Evolutionary conservation across 1,284 basidiomycete species (phyloP), one percentile per base, ranked within the genome.

Genomic region (Vanrija pseudolonga): DNA sequence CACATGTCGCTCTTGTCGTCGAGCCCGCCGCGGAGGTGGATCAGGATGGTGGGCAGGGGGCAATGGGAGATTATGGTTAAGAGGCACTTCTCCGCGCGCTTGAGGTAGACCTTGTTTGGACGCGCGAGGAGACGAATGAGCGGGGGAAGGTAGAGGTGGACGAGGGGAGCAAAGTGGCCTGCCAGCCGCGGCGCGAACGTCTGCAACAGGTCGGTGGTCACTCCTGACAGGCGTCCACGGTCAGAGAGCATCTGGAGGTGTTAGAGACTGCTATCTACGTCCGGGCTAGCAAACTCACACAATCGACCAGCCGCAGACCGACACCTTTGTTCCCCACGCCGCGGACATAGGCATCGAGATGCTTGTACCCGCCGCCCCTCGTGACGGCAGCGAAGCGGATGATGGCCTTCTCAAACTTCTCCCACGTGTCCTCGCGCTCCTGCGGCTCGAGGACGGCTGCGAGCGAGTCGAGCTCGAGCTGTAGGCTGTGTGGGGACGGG

Each of bases 101-200:
- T 76, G 12, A 79, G 62, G 32, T 76, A 76, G 8, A 81, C 77
- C 61, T 80, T 80, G 68, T 80, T 80, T 0, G 79, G 79, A 32
- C 79, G 64, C 1, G 76, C 76, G 47, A 80, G 77, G 36, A 80
- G 72, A 18, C 68, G 62, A 45, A 80, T 59, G 5, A 80, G 62
- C 0, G 78, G 71, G 15, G 79, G 78, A 12, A 80, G 59, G 60
- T 79, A 80, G 28, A 78, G 62, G 4, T 64, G 55, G 20, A 80
- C 71, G 15, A 80, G 71, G 4, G 75, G 63, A 4, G 70, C 67
- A 58, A 81, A 80, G 19, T 67, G 56, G 7, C 56, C 39, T 3
- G 60, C 68, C 8, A 81, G 67, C 0, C 79, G 68, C 1, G 79
- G 79, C 1, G 78, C 79, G 50, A 81, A 71, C 9, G 77, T 76